Conservation (phyloP, 2,329 filamentous ascomycete species). For the Parastagonospora nodorum region DNA sequence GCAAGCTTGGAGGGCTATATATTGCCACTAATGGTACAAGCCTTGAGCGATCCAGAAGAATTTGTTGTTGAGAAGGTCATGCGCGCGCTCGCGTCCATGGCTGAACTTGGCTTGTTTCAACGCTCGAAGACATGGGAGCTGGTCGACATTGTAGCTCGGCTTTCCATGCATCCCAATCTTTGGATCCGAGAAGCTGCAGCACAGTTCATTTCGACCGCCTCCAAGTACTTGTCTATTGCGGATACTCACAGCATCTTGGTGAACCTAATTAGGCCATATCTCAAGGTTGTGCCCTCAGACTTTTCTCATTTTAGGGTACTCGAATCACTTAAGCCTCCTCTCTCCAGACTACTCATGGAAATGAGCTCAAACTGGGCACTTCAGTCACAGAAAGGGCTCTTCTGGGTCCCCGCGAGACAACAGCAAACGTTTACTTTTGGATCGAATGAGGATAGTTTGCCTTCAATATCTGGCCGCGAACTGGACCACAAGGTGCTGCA, state of each 20-base stretch:
- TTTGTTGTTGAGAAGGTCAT: conserved; percentile 91
- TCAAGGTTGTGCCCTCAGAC: conserved; percentile 73
- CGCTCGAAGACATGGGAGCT: conserved; percentile 85
- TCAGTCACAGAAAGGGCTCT: conserved; percentile 78
- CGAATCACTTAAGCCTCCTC: conserved; percentile 79
- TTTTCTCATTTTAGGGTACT: conserved; percentile 77
- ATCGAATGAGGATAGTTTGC: conserved; percentile 59
- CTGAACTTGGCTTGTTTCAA: conserved; percentile 84
- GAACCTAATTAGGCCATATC: conserved; percentile 78
- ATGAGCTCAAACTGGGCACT: conserved; percentile 84
- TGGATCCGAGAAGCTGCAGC: conserved; percentile 93
- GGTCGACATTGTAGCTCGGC: conserved; percentile 79
- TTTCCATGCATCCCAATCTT: conserved; percentile 89
- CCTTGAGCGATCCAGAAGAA: conserved; percentile 89
- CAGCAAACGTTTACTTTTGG: conserved; percentile 72
- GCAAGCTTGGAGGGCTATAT: conserved; percentile 94
- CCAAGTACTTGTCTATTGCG: conserved; percentile 75
- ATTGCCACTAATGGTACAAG: conserved; percentile 92
- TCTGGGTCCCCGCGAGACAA: conserved; percentile 80
- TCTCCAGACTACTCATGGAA: conserved; percentile 81
- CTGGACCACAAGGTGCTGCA: conserved; percentile 62
- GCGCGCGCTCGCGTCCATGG: conserved; percentile 85
- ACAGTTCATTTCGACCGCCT: conserved; percentile 79
- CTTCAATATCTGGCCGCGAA: conserved; percentile 63
- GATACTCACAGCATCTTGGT: conserved; percentile 83